These are phyloP conservation scores for Takakia lepidozioides DNA, from an alignment of 225 moss, liverwort and hornwort genomes.

Conservation along the genomic window DNA sequence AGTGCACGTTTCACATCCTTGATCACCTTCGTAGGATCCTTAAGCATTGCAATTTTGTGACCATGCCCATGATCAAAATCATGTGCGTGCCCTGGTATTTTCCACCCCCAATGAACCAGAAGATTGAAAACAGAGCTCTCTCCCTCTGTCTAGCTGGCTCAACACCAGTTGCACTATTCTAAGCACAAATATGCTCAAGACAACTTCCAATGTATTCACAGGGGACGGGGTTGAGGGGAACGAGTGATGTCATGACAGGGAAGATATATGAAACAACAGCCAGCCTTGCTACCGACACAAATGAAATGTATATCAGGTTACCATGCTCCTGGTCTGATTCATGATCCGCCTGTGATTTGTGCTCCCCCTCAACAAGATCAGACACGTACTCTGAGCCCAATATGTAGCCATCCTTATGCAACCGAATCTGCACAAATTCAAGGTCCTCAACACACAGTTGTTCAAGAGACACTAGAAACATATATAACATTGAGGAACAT, in stretches of 20 bases:
- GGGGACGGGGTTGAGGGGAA: too few relatives aligned
- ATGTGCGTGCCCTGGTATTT: conserved; percentile 31
- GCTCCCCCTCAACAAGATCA: conserved; percentile 93
- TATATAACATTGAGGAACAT: too few relatives aligned
- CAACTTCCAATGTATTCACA: too few relatives aligned
- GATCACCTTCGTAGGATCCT: conserved; percentile 71
- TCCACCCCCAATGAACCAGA: not conserved
- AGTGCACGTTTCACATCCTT: conserved; percentile 77
- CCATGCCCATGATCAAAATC: conserved; percentile 39
- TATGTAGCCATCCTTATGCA: conserved; percentile 79
- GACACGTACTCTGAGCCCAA: conserved; percentile 78
- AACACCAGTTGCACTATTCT: too few relatives aligned
- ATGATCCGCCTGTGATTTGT: conserved; percentile 48
- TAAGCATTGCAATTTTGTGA: conserved; percentile 34
- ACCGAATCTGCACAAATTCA: conserved; percentile 56
- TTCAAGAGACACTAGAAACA: not conserved
- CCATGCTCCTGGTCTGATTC: too few relatives aligned
- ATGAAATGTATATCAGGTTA: too few relatives aligned
- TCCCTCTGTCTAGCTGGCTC: too few relatives aligned
- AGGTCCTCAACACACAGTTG: not conserved
- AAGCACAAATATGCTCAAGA: too few relatives aligned
- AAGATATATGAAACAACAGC: too few relatives aligned
- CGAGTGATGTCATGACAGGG: too few relatives aligned
- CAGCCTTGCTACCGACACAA: too few relatives aligned
- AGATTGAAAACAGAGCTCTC: too few relatives aligned